Evolutionary conservation across 225 moss, liverwort and hornwort genomes (phyloP).

Genomic region (Polytrichum commune): DNA sequence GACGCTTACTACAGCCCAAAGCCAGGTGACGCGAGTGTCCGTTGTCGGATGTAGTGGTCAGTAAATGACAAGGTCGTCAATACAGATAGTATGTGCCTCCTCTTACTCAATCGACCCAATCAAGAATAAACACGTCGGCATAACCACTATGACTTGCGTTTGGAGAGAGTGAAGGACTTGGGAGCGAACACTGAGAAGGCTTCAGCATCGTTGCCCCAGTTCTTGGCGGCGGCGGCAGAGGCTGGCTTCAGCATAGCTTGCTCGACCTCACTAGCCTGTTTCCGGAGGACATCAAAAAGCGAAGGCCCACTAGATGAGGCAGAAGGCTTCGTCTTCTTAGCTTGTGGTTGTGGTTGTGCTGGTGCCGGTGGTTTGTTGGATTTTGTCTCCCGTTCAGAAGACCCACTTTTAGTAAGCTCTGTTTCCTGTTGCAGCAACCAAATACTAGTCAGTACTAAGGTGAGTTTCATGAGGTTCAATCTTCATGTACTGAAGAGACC

Average conservation of each 20-base stretch:
- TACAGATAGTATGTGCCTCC: no score
- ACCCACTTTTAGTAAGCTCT: constrained; percentile 18
- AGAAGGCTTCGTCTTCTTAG: constrained; percentile 27
- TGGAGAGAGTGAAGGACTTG: constrained; percentile 23
- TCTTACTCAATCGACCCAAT: no score
- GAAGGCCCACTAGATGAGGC: constrained; percentile 49
- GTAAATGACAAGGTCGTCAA: no score
- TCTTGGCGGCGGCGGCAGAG: constrained; percentile 31
- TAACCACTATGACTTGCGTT: constrained; percentile 27
- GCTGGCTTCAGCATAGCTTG: constrained; percentile 34
- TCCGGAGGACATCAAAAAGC: constrained; percentile 79
- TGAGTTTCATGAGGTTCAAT: not conserved
- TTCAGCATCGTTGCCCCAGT: constrained; percentile 51
- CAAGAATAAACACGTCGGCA: no score
- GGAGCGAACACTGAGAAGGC: constrained; percentile 80
- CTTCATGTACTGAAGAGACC: not conserved
- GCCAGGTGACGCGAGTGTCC: no score
- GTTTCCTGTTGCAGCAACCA: constrained; percentile 11
- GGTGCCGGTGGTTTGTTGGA: not conserved
- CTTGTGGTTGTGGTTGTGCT: no score
- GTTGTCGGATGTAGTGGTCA: no score
- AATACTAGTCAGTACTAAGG: not conserved
- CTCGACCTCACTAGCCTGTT: constrained; percentile 77
- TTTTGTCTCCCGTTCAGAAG: constrained; percentile 14
- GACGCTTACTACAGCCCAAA: no score